Evolutionary conservation across 2,329 filamentous ascomycete species (phyloP), one percentile per base, ranked within the genome.

Genomic region (Hypoxylon sp.): DNA sequence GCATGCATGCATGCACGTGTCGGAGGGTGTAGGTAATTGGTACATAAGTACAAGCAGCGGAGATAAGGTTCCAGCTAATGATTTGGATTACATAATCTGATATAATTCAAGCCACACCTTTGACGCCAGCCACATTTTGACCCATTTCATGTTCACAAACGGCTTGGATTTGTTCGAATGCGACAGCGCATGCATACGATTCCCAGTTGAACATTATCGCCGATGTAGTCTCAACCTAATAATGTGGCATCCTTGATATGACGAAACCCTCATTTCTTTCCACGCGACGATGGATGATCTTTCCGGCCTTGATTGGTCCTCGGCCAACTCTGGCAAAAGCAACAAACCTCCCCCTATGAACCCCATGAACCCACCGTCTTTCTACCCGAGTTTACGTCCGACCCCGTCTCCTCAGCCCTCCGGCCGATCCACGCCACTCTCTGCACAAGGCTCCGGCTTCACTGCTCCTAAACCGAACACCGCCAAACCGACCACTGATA

Each of bases 401-500:
- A 87, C 85, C 62, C 85, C 86, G 37, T 87, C 88, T 42, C 85
- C 87, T 59, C 81, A 87, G 69, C 80, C 79, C 51, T 89, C 88
- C 6, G 86, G 85, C 40, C 83, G 83, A 70, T 88, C 83, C 76
- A 90, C 86, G 13, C 88, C 89, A 17, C 75, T 89, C 44, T 86
- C 87, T 4, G 73, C 81, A 7, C 85, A 87, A 70, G 81, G 77
- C 5, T 85, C 85, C 14, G 83, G 84, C 3, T 71, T 79, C 27
- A 77, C 81, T 58, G 81, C 72, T 65, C 80, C 79, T 79, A 89
- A 83, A 70, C 80, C 77, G 2, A 81, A 84, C 11, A 72, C 82
- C 1, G 65, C 81, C 3, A 92, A 87, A 73, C 76, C 89, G 37
- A 80, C 87, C 5, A 81, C 86, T 51, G 93, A 96, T 77, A 94